Conservation (phyloP, 202 grass and related monocot species). For the Panicum hallii region DNA sequence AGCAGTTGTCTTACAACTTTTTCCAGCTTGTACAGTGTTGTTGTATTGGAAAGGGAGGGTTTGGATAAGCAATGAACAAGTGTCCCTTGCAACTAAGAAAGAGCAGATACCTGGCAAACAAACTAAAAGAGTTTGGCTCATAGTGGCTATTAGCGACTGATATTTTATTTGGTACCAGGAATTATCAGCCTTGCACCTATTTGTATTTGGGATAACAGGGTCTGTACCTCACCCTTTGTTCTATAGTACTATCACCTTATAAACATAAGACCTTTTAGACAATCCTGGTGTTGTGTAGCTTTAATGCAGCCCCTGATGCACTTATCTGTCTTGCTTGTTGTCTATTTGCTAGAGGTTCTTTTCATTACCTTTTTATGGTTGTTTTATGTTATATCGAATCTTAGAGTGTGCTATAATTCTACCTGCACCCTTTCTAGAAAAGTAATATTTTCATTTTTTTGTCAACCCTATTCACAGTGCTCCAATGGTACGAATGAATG, state of each 20-base stretch:
- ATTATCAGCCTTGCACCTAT: neutral
- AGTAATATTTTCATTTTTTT: constrained; percentile 39
- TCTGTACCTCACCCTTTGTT: neutral
- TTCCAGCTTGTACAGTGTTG: neutral
- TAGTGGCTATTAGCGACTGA: constrained; percentile 7
- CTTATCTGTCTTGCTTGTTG: neutral
- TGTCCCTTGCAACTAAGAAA: constrained; percentile 39
- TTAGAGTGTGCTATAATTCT: constrained; percentile 26
- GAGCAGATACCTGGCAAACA: constrained; percentile 4
- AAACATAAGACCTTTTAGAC: neutral
- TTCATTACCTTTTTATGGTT: constrained; percentile 18
- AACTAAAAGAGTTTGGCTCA: neutral
- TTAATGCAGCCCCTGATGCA: neutral
- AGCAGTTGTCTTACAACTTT: neutral
- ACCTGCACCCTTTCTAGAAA: constrained; percentile 34
- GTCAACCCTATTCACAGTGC: constrained; percentile 57
- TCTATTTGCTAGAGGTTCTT: neutral
- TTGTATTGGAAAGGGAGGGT: neutral
- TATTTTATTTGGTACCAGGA: constrained; percentile 14
- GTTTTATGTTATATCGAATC: constrained; percentile 17
- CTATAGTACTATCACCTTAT: neutral
- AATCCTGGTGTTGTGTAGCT: constrained; percentile 3
- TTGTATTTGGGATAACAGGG: neutral
- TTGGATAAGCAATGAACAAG: constrained; percentile 10
- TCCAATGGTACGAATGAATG: constrained; percentile 84